phyloP scores from a whole-genome alignment of 176 grass and related monocot species.

The Metroxylon sagu region DNA sequence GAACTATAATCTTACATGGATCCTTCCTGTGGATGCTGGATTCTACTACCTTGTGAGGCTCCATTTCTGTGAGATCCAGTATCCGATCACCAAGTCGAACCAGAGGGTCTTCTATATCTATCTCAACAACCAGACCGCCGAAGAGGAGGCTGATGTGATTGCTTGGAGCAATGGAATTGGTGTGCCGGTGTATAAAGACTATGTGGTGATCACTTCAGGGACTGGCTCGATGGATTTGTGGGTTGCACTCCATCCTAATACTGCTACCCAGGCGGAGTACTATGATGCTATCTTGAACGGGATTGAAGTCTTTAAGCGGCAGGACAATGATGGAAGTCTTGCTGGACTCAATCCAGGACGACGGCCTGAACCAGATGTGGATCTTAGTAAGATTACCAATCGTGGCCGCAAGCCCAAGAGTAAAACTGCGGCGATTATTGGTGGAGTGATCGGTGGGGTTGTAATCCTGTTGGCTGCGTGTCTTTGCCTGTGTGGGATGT shows the following conservation, averaged over 20 bases:
- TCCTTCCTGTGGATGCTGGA: conserved; percentile 42
- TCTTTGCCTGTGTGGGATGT: conserved; percentile 15
- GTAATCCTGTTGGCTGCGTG: conserved; percentile 6
- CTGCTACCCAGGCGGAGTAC: conserved; percentile 19
- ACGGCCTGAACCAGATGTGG: not conserved
- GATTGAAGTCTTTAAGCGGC: conserved; percentile 64
- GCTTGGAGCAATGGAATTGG: conserved; percentile 30
- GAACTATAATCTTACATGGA: conserved; percentile 89
- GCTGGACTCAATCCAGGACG: conserved; percentile 36
- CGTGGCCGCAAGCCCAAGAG: not conserved
- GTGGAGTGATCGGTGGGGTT: conserved; percentile 26
- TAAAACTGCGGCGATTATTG: not conserved
- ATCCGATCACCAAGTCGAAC: conserved; percentile 39
- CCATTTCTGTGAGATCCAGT: conserved; percentile 85
- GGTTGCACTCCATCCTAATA: conserved; percentile 72
- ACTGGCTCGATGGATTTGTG: conserved; percentile 39
- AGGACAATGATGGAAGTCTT: conserved; percentile 6
- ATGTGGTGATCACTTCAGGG: conserved; percentile 4
- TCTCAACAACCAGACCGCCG: conserved; percentile 61
- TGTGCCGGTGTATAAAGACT: conserved; percentile 31
- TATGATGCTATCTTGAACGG: conserved; percentile 80
- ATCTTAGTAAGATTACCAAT: not conserved
- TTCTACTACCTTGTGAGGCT: conserved; percentile 57
- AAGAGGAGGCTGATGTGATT: conserved; percentile 45
- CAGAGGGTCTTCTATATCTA: conserved; percentile 65